A percentile compares a stretch with the other conserved stretches of the same genome.
These are phyloP conservation scores for Talaromyces amestolkiae DNA, from an alignment of 2,329 filamentous ascomycete genomes.

Conservation along the genomic window DNA sequence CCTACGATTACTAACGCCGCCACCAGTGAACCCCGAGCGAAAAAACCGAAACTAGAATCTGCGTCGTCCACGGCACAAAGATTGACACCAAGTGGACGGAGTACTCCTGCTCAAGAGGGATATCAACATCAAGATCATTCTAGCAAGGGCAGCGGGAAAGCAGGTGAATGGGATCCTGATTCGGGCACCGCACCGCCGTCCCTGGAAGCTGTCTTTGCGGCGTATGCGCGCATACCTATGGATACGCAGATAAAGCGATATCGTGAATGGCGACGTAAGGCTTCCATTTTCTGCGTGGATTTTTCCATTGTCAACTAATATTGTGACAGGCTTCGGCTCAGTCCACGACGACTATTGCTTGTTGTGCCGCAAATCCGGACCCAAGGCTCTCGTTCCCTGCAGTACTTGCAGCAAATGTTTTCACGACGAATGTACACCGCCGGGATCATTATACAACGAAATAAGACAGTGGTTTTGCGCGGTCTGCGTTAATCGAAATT, in stretches of 20 bases:
- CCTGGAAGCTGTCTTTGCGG: not conserved
- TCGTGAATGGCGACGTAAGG: constrained; percentile 19
- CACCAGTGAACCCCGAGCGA: constrained; percentile 12
- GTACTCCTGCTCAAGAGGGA: not conserved
- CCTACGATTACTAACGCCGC: constrained; percentile 2
- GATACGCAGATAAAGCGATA: constrained; percentile 15
- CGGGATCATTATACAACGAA: constrained; percentile 8
- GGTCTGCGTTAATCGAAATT: constrained; percentile 18
- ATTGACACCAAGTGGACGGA: not conserved
- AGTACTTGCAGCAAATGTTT: constrained; percentile 15
- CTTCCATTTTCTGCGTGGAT: not conserved
- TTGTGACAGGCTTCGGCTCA: constrained; percentile 15
- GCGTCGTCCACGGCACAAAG: not conserved
- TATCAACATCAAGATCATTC: not conserved
- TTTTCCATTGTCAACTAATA: not conserved
- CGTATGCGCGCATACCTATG: constrained; percentile 13
- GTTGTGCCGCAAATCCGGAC: constrained; percentile 13
- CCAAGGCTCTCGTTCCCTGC: constrained; percentile 15
- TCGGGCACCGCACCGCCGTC: constrained; percentile 9
- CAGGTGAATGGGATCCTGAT: constrained; percentile 5
- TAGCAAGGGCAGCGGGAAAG: not conserved
- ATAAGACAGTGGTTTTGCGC: constrained; percentile 16
- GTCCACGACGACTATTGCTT: constrained; percentile 19
- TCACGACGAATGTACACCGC: constrained; percentile 18
- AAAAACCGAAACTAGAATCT: constrained; percentile 16